These are phyloP conservation scores for Lagerstroemia speciosa DNA, from an alignment of 345 rosid species.

Conservation along the genomic window DNA sequence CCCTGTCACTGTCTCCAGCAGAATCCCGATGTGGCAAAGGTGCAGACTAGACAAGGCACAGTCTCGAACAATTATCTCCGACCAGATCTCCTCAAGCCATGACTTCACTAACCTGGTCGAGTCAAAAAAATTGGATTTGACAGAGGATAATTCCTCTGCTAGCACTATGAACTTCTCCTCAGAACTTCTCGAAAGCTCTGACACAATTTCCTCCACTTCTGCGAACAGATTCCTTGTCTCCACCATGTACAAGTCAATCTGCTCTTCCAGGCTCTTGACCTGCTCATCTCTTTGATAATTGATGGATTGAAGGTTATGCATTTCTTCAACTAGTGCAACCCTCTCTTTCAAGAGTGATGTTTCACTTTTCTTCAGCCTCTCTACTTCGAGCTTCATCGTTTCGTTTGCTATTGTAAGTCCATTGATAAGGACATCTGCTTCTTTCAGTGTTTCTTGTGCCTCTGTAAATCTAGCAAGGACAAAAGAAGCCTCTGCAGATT, in stretches of 20 bases:
- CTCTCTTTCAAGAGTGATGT: conserved; percentile 40
- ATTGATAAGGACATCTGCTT: conserved; percentile 78
- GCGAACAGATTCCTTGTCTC: conserved; percentile 42
- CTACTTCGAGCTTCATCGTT: conserved; percentile 56
- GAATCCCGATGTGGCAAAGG: conserved; percentile 80
- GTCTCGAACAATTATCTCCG: conserved; percentile 77
- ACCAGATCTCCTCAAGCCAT: conserved; percentile 89
- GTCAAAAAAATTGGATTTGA: conserved; percentile 47
- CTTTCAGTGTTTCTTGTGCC: conserved; percentile 76
- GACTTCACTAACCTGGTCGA: conserved; percentile 43
- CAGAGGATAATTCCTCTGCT: conserved; percentile 33
- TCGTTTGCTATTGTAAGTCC: conserved; percentile 70
- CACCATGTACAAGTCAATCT: conserved; percentile 43
- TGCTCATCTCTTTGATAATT: conserved; percentile 41
- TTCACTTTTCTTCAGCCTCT: conserved; percentile 40
- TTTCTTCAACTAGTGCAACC: conserved; percentile 38
- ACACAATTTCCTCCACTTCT: conserved; percentile 49
- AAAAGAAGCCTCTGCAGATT: conserved; percentile 57
- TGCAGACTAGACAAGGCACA: conserved; percentile 86
- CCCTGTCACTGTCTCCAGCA: conserved; percentile 79
- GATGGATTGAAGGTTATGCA: conserved; percentile 48
- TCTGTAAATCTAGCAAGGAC: conserved; percentile 73
- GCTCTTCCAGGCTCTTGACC: conserved; percentile 48
- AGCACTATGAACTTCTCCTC: conserved; percentile 31
- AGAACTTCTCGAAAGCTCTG: conserved; percentile 36